Base-by-base conservation (phyloP, 2,329 filamentous ascomycete species). In the Coniosporium tulheliwenetii region DNA sequence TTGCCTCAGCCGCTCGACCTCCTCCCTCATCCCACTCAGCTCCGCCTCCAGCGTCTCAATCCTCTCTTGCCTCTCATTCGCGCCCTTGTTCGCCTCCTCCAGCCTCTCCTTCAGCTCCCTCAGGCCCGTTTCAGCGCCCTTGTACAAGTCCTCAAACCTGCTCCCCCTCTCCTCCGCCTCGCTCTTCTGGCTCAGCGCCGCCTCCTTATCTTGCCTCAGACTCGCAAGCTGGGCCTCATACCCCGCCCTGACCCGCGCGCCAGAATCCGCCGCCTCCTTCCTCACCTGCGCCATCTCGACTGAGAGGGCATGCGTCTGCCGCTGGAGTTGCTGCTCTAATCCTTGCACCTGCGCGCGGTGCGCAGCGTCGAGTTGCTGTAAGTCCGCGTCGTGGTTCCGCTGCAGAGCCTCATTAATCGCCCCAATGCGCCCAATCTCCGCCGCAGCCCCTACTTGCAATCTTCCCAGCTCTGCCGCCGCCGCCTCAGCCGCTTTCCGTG, bases 341-440 rank as follows among this genome's bases (percentile, higher is more conserved):
- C 3, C 19, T 7, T 26, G 19, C 19, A 26, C 19, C 19, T 7
- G 19, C 36, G 52, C 48, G 36, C 60, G 64, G 43, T 70, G 59
- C 43, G 69, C 64, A 44, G 67, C 65, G 44, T 71, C 64, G 19
- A 70, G 47, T 40, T 64, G 60, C 12, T 63, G 51, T 4, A 53
- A 44, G 39, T 60, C 57, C 4, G 75, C 71, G 40, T 81, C 76
- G 51, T 91, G 81, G 30, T 77, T 72, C 37, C 69, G 69, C 49
- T 85, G 81, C 13, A 87, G 63, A 7, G 73, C 72, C 39, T 89
- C 79, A 42, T 85, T 84, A 47, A 80, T 70, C 31, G 68, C 72
- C 46, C 77, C 79, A 38, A 82, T 67, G 33, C 74, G 59, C 19
- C 59, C 62, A 8, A 65, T 46, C 45, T 69, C 66, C 9, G 64